Conservation (phyloP, 1,284 basidiomycete species). For the Rhodotorula glutinis region DNA sequence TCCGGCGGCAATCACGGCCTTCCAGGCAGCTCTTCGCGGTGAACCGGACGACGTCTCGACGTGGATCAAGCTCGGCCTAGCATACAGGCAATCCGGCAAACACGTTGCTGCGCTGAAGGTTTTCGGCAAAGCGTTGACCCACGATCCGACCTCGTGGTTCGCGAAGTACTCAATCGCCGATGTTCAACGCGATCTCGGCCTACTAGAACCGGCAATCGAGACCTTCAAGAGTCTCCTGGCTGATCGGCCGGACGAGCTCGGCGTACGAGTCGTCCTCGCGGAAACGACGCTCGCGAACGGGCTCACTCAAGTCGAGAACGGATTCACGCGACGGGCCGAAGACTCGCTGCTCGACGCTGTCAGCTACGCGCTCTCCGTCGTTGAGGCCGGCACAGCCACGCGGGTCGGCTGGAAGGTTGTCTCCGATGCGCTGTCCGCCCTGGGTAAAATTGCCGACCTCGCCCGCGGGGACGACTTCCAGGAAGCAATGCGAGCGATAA, state of each 20-base stretch:
- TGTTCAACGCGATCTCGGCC: constrained; percentile 75
- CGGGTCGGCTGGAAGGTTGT: constrained; percentile 80
- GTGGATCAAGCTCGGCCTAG: constrained; percentile 89
- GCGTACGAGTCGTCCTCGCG: constrained; percentile 69
- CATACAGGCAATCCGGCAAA: constrained; percentile 81
- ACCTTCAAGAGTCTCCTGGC: constrained; percentile 63
- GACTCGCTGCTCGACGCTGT: constrained; percentile 61
- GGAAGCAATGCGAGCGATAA: not conserved
- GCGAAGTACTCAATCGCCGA: constrained; percentile 80
- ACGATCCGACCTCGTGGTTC: constrained; percentile 74
- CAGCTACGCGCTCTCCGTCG: constrained; percentile 9
- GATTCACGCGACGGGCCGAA: constrained; percentile 72
- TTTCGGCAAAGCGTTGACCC: constrained; percentile 67
- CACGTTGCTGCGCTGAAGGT: constrained; percentile 88
- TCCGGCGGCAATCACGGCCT: constrained; percentile 72
- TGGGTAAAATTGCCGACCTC: constrained; percentile 39
- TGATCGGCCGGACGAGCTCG: constrained; percentile 59
- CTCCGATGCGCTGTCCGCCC: constrained; percentile 67
- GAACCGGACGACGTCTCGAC: constrained; percentile 70
- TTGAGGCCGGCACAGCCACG: constrained; percentile 43
- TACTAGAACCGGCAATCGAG: constrained; percentile 68
- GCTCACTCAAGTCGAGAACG: constrained; percentile 61
- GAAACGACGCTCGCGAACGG: constrained; percentile 73
- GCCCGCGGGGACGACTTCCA: constrained; percentile 9
- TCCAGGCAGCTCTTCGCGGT: constrained; percentile 83